Evolutionary conservation across 2,329 filamentous ascomycete species (phyloP).

Genomic region (Knoxdaviesia capensis): DNA sequence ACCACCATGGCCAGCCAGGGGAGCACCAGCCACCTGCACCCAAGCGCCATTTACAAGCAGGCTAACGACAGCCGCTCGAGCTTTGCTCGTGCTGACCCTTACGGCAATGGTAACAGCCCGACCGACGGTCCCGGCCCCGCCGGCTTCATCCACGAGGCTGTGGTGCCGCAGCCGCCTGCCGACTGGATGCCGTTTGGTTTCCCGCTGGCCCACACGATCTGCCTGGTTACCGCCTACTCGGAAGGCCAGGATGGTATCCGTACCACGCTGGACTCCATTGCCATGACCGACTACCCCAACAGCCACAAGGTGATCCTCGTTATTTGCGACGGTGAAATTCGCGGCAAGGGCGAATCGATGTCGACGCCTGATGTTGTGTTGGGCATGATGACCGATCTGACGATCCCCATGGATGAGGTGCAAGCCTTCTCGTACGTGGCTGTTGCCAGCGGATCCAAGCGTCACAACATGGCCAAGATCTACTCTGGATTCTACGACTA

Average conservation of each 20-base stretch:
- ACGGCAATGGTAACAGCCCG: slow-evolving; percentile 29
- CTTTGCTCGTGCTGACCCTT: slow-evolving; percentile 40
- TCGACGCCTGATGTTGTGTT: slow-evolving; percentile 83
- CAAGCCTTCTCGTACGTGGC: slow-evolving; percentile 89
- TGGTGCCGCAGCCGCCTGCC: slow-evolving; percentile 86
- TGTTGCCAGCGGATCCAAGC: slow-evolving; percentile 84
- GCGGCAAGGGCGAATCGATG: slow-evolving; percentile 71
- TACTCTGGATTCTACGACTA: slow-evolving; percentile 98
- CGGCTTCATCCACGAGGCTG: slow-evolving; percentile 90
- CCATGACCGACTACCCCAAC: slow-evolving; percentile 96
- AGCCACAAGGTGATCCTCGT: slow-evolving; percentile 95
- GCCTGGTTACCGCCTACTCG: slow-evolving; percentile 89
- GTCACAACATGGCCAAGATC: slow-evolving; percentile 98
- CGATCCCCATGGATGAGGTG: slow-evolving; percentile 61
- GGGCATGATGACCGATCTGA: slow-evolving; percentile 86
- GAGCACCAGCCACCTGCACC: slow-evolving; percentile 47
- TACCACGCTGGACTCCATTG: slow-evolving; percentile 87
- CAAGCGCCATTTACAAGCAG: slow-evolving; percentile 51
- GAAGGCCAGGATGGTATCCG: slow-evolving; percentile 85
- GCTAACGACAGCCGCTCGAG: slow-evolving; percentile 42
- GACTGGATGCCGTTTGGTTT: slow-evolving; percentile 97
- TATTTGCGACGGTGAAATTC: slow-evolving; percentile 94
- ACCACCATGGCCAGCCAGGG: slow-evolving; percentile 93
- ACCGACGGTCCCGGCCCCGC: slow-evolving; percentile 60
- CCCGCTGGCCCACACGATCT: slow-evolving; percentile 82